Base-by-base conservation (phyloP, 176 grass and related monocot genomes). In the Avena atlantica region DNA sequence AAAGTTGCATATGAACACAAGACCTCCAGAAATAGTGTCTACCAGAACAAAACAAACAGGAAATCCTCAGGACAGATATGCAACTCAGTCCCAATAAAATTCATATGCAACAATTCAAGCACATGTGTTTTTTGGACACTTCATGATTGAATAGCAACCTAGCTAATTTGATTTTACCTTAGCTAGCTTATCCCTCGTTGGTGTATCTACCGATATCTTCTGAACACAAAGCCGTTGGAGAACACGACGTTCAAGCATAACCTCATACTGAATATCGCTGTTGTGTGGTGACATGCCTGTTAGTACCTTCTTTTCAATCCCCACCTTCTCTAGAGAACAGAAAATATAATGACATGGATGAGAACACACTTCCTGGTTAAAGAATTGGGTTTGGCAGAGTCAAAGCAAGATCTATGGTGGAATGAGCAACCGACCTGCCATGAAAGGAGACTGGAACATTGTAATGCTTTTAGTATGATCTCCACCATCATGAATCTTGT, bases 211-310 rank as follows among this genome's bases (percentile, higher is more conserved):
- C 76, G 87, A 42, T 81, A 84, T 85, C 89, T 91, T 81, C 68
- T 91, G 85, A 85, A 91, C 69, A 80, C 81, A 87, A 80, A 91
- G 81, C 49, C 80, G 25, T 24, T 29, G 89, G 67, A 91, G 85
- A 81, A 91, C 85, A 68, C 76, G 81, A 19, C 40, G 85, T 74
- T 91, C 89, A 81, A 91, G 76, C 89, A 88, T 91, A 81, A 88
- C 71, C 70, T 84, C 81, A 53, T 84, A 91, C 50, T 91, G 85
- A 60, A 91, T 29, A 85, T 91, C 81, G 50, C 85, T 80, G 81
- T 84, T 88, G 81, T 87, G 58, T 15, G 81, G 76, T 80, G 85
- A 84, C 59, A 91, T 66, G 0, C 81, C 78, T 79, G 74, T 37
- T 79, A 91, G 58, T 15, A 87, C 50, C 85, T 88, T 91, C 85